Base-by-base conservation (phyloP, 2,329 filamentous ascomycete species). In the Xylaria sp. region DNA sequence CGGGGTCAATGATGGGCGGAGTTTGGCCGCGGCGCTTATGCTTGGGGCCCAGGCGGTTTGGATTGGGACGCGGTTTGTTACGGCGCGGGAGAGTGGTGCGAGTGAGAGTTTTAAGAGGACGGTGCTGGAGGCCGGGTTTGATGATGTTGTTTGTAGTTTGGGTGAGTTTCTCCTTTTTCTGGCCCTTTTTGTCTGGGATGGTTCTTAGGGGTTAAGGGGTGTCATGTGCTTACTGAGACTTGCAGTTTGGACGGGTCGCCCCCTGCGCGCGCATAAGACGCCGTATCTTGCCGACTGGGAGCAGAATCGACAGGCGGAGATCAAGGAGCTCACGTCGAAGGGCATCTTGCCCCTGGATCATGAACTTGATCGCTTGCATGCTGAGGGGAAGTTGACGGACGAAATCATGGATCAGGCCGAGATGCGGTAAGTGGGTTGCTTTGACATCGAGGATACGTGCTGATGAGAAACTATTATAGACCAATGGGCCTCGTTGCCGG, bases 11-110 rank as follows among this genome's bases (percentile, higher is more conserved):
- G 95, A 91, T 77, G 93, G 92, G 65, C 88, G 92, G 78, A 88
- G 89, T 50, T 82, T 97, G 66, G 93, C 93, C 53, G 88, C 92
- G n/a, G 83, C 92, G 56, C 84, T 97, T 63, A 93, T 94, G 83
- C 87, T 97, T 72, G 93, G 93, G 66, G 93, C 93, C 6, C 60
- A 84, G 83, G 63, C 59, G 44, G 59, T 57, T 10, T 97, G 93
- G 93, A 88, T 97, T 67, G 93, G 93, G 72, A 97, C 93, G 48
- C 86, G 93, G 66, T 97, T 97, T 80, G 88, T 97, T 9, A 52
- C 59, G 13, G 59, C 59, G 35, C 1, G 48, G 2, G 59, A 61
- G 59, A 55, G 57, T 7, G 62, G 53, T 23, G 63, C 63, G n/a
- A 59, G 57, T 10, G 60, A 63, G 23, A 57, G 49, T 35, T 55